Evolutionary conservation across 1,139 yeast genomes (phyloP).

Genomic region (Pneumocystis oryctolagi): DNA sequence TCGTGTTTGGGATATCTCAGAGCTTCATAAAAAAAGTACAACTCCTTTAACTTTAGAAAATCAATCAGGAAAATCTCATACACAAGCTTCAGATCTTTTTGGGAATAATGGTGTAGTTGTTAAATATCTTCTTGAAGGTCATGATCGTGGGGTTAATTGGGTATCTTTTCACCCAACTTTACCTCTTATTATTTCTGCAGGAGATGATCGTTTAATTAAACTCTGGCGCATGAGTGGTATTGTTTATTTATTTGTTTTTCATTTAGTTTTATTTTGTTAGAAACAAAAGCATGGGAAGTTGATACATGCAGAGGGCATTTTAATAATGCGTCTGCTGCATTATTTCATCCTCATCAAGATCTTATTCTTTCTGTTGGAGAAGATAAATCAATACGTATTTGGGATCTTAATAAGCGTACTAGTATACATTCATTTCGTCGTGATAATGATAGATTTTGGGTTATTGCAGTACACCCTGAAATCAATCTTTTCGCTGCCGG

Average conservation of each 20-base stretch:
- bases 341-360: constrained; percentile 90
- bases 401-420: constrained; percentile 91
- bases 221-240: constrained; percentile 86
- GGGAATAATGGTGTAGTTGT: constrained; percentile 91
- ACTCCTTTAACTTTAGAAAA: constrained; percentile 66
- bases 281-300: constrained; percentile 97
- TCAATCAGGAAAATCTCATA: constrained; percentile 42
- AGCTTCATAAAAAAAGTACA: constrained; percentile 86
- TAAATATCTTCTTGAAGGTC: constrained; percentile 92
- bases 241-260: neutral
- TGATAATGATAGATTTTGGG: constrained; percentile 91
- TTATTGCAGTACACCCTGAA: constrained; percentile 72
- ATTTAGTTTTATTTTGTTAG: neutral
- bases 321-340: constrained; percentile 74
- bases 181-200: constrained; percentile 89
- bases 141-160: constrained; percentile 97
- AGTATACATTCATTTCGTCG: constrained; percentile 91
- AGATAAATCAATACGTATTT: constrained; percentile 91
- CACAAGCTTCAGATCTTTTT: constrained; percentile 79
- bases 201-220: constrained; percentile 90
- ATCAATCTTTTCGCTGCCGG: constrained; percentile 91
- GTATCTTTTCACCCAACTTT: constrained; percentile 94
- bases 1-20: constrained; percentile 96
- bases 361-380: constrained; percentile 86
- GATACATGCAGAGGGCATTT: constrained; percentile 98